A percentile compares a stretch with the other conserved stretches of the same genome.
Evolutionary conservation across 164 flowering plant genomes (phyloP).

Genomic region (Chimonanthus salicifolius): DNA sequence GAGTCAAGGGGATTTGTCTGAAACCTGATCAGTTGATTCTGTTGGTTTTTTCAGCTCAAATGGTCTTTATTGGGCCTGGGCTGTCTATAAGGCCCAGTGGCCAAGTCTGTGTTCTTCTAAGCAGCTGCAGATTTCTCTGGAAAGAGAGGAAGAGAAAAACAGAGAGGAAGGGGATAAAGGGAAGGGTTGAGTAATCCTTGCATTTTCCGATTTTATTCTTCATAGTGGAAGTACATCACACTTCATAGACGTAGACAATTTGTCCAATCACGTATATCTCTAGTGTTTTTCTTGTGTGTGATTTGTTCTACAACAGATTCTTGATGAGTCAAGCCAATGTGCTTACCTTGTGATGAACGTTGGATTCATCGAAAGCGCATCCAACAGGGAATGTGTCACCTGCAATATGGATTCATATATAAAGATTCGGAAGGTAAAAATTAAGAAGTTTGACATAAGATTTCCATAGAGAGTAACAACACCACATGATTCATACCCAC

Average conservation of each 20-base stretch:
- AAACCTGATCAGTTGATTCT: background rate
- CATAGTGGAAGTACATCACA: no score
- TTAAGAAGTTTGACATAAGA: background rate
- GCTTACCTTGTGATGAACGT: constrained; percentile 58
- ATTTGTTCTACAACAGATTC: no score
- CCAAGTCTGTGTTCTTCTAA: background rate
- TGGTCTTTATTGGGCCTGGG: no score
- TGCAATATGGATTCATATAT: constrained; percentile 8
- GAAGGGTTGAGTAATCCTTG: no score
- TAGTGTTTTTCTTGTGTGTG: no score
- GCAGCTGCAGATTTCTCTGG: background rate
- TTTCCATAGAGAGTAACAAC: background rate
- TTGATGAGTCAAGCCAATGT: background rate
- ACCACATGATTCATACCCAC: constrained; percentile 24
- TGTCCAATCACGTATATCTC: no score
- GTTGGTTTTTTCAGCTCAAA: no score
- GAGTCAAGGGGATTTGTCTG: background rate
- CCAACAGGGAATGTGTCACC: constrained; percentile 88
- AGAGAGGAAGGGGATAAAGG: no score
- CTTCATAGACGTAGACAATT: no score
- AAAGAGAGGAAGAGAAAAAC: background rate
- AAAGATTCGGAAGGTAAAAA: background rate
- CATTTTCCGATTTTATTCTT: no score
- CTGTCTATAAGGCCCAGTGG: no score
- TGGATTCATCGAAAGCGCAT: constrained; percentile 67